Evolutionary conservation across 441 rosid genomes (phyloP).

Genomic region (Sinapis alba): DNA sequence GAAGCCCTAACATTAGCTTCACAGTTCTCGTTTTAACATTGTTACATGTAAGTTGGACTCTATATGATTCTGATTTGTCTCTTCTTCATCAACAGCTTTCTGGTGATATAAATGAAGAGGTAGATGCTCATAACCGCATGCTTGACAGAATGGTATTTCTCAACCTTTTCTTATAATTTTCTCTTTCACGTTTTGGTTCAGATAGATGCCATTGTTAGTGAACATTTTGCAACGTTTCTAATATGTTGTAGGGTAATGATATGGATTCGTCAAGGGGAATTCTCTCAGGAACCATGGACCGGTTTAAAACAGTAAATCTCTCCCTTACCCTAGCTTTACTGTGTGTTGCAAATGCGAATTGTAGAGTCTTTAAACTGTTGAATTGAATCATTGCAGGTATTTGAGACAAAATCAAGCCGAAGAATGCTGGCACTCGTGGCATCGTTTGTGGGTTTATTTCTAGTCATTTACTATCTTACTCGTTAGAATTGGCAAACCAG

Average conservation of each 20-base stretch:
- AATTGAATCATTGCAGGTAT: constrained; percentile 54
- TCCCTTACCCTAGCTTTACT: background rate
- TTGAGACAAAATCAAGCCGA: constrained; percentile 94
- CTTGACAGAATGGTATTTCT: constrained; percentile 86
- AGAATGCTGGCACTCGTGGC: constrained; percentile 90
- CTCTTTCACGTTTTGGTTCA: too few species aligned
- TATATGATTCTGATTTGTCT: constrained; percentile 14
- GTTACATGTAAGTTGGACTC: background rate
- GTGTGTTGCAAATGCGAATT: constrained; percentile 4
- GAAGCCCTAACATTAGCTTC: background rate
- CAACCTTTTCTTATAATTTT: background rate
- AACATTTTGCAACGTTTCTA: constrained; percentile 25
- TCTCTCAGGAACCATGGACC: constrained; percentile 97
- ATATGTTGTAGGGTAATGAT: constrained; percentile 70
- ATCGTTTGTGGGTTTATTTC: constrained; percentile 79
- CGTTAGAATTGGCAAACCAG: constrained; percentile 45
- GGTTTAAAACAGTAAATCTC: constrained; percentile 75
- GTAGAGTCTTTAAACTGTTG: constrained; percentile 13
- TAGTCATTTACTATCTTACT: constrained; percentile 81
- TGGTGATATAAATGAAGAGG: constrained; percentile 94
- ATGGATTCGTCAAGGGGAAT: constrained; percentile 97
- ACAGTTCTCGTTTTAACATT: background rate
- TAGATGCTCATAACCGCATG: constrained; percentile 83
- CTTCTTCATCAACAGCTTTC: constrained; percentile 59
- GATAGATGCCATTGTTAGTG: constrained; percentile 22